These are phyloP conservation scores for Pisolithus thermaeus DNA, from an alignment of 1,284 basidiomycete genomes.

Conservation along the genomic window DNA sequence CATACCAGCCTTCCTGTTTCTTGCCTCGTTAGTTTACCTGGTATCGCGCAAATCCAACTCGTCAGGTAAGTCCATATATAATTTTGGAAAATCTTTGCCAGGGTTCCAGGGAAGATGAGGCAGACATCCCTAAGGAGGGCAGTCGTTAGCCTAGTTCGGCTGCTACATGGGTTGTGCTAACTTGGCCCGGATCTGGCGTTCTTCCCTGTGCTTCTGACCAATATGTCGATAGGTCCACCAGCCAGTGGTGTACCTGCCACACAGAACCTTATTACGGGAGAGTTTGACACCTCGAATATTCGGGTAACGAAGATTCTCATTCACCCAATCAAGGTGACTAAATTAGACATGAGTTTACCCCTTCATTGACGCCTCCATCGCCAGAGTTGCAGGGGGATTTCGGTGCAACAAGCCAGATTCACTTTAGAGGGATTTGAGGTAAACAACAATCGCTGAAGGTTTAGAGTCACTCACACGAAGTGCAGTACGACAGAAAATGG, in stretches of 20 bases:
- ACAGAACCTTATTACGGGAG: background rate
- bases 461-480: background rate
- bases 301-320: slow-evolving; percentile 56
- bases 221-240: background rate
- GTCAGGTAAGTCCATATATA: slow-evolving; percentile 9
- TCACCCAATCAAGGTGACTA: slow-evolving; percentile 60
- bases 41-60: slow-evolving; percentile 4
- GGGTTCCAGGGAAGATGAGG: background rate
- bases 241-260: background rate
- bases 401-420: slow-evolving; percentile 50
- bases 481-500: slow-evolving; percentile 64
- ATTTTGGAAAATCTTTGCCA: background rate
- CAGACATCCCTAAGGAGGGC: background rate
- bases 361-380: background rate
- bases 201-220: background rate
- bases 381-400: slow-evolving; percentile 60
- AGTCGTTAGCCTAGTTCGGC: background rate
- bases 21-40: slow-evolving; percentile 17
- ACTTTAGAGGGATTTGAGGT: slow-evolving; percentile 65
- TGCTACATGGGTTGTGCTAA: too few species aligned
- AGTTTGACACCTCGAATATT: slow-evolving; percentile 32
- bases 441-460: slow-evolving; percentile 11
- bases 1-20: slow-evolving; percentile 5
- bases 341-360: slow-evolving; percentile 2
- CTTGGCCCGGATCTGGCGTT: too few species aligned